Base-by-base conservation (phyloP, 306 rosid species). In the Ziziphus jujuba region DNA sequence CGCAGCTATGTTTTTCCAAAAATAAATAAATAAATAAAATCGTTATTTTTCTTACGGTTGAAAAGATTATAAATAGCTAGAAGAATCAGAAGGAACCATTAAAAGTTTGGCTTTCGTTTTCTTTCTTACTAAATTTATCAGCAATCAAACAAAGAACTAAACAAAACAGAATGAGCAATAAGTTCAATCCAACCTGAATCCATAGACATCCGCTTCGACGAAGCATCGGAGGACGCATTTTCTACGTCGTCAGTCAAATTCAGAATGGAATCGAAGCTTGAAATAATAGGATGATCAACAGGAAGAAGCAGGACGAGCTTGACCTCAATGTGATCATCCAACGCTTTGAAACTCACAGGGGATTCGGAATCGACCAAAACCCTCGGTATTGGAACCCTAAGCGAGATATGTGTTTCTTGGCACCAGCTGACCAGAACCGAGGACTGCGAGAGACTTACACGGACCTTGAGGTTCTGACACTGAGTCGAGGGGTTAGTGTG, bases 271-370 rank as follows among this genome's bases (percentile, higher is more conserved):
- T 74, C 73, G 56, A 85, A 75, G 74, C 77, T 69, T 22, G 82
- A 72, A 50, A 86, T 69, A 53, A 82, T 63, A 2, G 97, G 89
- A 31, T 93, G 96, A 28, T 87, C 86, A 11, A 90, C 90, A 11
- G 98, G 96, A 21, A 90, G 95, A 64, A 90, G 89, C 55, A 93
- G 95, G 16, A 66, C 56, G 52, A 93, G 86, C 82, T 93, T 90
- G 63, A 86, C 90, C 79, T 88, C 87, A 25, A 93, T 81, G 69
- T 93, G 96, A 34, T 90, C 96, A 17, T 73, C 61, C 63, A 90
- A 76, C 19, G 85, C 75, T 23, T 79, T 80, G 67, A 78, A 82
- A 25, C 67, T 80, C 54, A 81, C 61, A 0, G 90, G 87, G 6
- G 88, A 78, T 2, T 93, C 95, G 16, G 56, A 59, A 51, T 93